phyloP scores from a whole-genome alignment of 2,329 filamentous ascomycete species.

The Plectosphaerella cucumerina region DNA sequence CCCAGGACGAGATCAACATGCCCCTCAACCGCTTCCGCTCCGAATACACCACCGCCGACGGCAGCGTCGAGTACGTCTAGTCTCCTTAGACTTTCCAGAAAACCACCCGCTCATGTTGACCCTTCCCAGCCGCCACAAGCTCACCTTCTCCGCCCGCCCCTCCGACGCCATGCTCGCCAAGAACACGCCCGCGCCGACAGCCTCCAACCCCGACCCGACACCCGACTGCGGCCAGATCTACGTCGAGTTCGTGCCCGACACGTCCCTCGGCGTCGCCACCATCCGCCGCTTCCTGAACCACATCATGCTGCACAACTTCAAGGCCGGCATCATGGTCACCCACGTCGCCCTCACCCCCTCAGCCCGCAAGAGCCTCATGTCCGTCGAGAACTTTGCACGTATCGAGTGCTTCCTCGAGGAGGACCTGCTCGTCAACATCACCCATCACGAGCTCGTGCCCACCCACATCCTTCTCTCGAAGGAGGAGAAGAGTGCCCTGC shows the following conservation, averaged over 20 bases:
- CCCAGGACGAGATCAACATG: slow-evolving; percentile 84
- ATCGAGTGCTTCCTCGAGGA: slow-evolving; percentile 96
- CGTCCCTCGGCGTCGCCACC: slow-evolving; percentile 83
- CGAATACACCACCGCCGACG: slow-evolving; percentile 68
- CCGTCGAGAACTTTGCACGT: slow-evolving; percentile 69
- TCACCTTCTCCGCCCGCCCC: slow-evolving; percentile 85
- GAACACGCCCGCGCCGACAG: slow-evolving; percentile 69
- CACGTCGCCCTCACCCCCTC: slow-evolving; percentile 77
- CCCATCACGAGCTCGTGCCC: slow-evolving; percentile 92
- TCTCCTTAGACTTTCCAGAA: background rate
- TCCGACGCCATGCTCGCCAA: slow-evolving; percentile 80
- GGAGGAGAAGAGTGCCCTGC: slow-evolving; percentile 81
- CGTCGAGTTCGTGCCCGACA: slow-evolving; percentile 84
- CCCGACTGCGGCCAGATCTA: slow-evolving; percentile 83
- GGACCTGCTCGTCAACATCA: slow-evolving; percentile 96
- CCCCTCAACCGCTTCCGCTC: slow-evolving; percentile 75
- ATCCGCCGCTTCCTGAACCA: slow-evolving; percentile 85
- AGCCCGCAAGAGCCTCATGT: slow-evolving; percentile 80
- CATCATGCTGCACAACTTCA: slow-evolving; percentile 74
- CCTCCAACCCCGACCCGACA: slow-evolving; percentile 63
- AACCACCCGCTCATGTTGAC: slow-evolving; percentile 5
- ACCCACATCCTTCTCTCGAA: slow-evolving; percentile 86
- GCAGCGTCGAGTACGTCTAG: slow-evolving; percentile 66
- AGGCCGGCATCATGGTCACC: slow-evolving; percentile 88
- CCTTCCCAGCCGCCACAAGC: slow-evolving; percentile 64